Evolutionary conservation across 1,284 basidiomycete genomes (phyloP), one percentile per base, ranked within the genome.

Genomic region (Cutaneotrichosporon mucoides): DNA sequence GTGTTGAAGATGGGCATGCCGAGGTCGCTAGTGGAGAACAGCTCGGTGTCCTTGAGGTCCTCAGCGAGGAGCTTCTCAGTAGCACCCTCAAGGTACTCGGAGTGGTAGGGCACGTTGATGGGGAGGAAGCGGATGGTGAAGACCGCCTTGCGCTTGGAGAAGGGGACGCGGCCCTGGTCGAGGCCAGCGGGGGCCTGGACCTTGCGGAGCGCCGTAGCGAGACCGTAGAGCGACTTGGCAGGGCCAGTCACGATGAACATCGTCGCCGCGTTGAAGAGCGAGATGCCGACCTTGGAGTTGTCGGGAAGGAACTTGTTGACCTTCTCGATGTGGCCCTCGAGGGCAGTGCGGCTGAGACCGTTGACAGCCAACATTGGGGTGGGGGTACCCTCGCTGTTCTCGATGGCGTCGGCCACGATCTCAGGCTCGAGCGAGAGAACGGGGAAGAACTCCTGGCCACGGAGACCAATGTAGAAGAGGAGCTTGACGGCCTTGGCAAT

Each of bases 401-500:
- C 91, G 62, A 95, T 79, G 43, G 91, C 84, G 70, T 97, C 92
- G 70, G 89, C 84, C 60, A 95, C 84, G 64, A 99, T 87, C 65
- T 84, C 82, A 6, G 94, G 94, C 71, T 96, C 92, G 57, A 99
- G 81, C 1, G 94, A 86, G 60, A 94, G 84, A 36, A 93, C 82
- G n/a, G 96, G 95, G 85, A 99, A 99, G 15, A 88, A 86, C 73
- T 93, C 87, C 79, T 97, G 93, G 44, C 90, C 93, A 60, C 94
- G 89, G 64, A 94, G 85, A 68, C 93, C 92, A 68, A 90, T 88
- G 81, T 88, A 94, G 84, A 98, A 95, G 44, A 96, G 85, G 85
- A 94, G 94, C 68, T 83, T 87, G 68, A 96, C 77, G 35, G 92
- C 91, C 79, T 95, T 94, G 73, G 83, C 80, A 13, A 86, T 84